phyloP scores from a whole-genome alignment of 768 basidiomycete species.

The Antrodiella citrinella region DNA sequence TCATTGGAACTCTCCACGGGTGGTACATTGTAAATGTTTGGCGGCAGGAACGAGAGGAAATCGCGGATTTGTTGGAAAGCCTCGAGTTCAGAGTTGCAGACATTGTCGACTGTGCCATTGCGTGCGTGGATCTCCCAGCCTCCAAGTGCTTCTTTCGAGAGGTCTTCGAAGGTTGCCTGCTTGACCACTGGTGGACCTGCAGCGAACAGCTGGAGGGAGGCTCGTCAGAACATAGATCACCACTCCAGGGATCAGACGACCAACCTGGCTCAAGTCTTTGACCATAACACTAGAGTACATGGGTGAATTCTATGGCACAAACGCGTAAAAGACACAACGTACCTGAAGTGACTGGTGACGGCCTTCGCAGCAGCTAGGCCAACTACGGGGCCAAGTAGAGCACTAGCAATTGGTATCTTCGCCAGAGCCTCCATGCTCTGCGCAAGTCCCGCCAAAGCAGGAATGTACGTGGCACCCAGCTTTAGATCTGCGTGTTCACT shows the following conservation, averaged over 20 bases:
- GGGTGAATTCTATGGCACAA: neutral
- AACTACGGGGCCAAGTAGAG: conserved; percentile 11
- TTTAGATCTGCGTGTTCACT: conserved; percentile 1
- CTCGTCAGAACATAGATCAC: too few relatives aligned
- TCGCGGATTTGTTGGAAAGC: conserved; percentile 10
- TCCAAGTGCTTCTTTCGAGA: conserved; percentile 12
- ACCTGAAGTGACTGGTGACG: conserved; percentile 13
- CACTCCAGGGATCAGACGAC: too few relatives aligned
- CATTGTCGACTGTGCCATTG: conserved; percentile 14
- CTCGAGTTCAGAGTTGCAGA: conserved; percentile 9
- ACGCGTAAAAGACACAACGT: neutral
- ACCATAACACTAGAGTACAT: conserved; percentile 9
- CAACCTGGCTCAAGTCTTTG: conserved; percentile 9
- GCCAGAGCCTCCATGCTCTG: conserved; percentile 12
- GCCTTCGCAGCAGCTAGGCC: conserved; percentile 12
- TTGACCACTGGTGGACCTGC: conserved; percentile 14
- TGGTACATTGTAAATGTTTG: conserved; percentile 6
- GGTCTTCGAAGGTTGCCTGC: conserved; percentile 13
- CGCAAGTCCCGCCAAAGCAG: conserved; percentile 10
- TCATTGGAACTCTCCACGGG: conserved; percentile 1
- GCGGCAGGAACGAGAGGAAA: conserved; percentile 12
- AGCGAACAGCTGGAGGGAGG: conserved; percentile 10
- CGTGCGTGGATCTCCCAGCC: conserved; percentile 12
- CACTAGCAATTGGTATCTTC: conserved; percentile 9
- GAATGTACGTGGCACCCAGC: conserved; percentile 11